A percentile compares a stretch with the other conserved stretches of the same genome.
Evolutionary conservation across 1,284 basidiomycete genomes (phyloP).

Genomic region (Ustilago hordei): DNA sequence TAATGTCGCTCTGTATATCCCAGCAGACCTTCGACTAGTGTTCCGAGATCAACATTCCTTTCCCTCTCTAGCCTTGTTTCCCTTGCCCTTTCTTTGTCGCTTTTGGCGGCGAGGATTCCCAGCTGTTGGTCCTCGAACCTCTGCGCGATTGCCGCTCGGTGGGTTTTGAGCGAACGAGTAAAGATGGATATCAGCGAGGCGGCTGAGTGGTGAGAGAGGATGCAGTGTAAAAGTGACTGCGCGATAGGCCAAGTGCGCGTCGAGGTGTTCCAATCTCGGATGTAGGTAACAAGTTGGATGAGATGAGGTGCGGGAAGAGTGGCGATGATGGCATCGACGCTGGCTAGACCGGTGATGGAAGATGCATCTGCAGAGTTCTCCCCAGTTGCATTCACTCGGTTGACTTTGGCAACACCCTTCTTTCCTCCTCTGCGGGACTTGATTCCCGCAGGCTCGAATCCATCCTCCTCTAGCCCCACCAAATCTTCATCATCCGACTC

Average conservation of each 20-base stretch:
- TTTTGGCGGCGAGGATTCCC: slow-evolving; percentile 14
- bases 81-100: slow-evolving; percentile 20
- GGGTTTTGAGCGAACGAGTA: slow-evolving; percentile 38
- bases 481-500: slow-evolving; percentile 17
- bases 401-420: neutral
- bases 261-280: slow-evolving; percentile 93
- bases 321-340: slow-evolving; percentile 75
- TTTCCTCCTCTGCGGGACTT: neutral
- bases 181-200: slow-evolving; percentile 83
- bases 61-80: slow-evolving; percentile 56
- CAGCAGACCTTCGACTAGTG: slow-evolving; percentile 84
- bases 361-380: slow-evolving; percentile 3
- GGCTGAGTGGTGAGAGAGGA: slow-evolving; percentile 80
- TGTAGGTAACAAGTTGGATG: slow-evolving; percentile 82
- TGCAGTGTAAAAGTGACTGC: slow-evolving; percentile 84
- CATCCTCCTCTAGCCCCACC: neutral
- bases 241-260: slow-evolving; percentile 87
- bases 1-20: slow-evolving; percentile 96
- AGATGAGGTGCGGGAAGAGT: slow-evolving; percentile 81
- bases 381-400: neutral
- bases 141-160: slow-evolving; percentile 17
- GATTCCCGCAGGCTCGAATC: neutral
- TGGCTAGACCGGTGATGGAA: slow-evolving; percentile 60
- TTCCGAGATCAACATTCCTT: slow-evolving; percentile 73
- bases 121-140: slow-evolving; percentile 32